Evolutionary conservation across 2,329 filamentous ascomycete genomes (phyloP), one percentile per base, ranked within the genome.

Genomic region (Colletotrichum lindemuthianum): DNA sequence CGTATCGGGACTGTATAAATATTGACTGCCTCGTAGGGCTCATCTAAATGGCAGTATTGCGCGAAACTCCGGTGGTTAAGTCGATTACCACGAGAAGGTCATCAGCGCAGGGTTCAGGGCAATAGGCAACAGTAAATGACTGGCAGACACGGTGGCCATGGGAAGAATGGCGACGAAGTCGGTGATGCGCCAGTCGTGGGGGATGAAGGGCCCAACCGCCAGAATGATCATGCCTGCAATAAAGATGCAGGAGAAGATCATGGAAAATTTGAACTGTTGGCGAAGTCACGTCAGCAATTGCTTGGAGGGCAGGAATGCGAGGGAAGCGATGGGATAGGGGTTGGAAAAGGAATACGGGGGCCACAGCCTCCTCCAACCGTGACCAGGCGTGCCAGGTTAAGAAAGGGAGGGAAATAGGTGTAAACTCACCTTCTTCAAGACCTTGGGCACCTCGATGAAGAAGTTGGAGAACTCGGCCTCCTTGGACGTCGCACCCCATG

Each of bases 401-500:
- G 24, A 4, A 24, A 56, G 47, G 39, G 51, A 75, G 43, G 73
- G 66, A 65, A 73, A 69, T 75, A 65, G 69, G 70, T 57, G 78
- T 72, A 73, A 70, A 76, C 90, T 87, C 77, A 93, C 92, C 73
- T 87, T 89, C 78, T 89, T 90, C 70, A 95, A 75, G 44, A 96
- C 91, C 74, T 90, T 91, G 39, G 90, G 90, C 15, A 94, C 86
- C 74, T 96, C 92, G 65, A 92, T 90, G 78, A 94, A 95, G 78
- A 96, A 96, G 76, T 92, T 91, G 33, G 90, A 90, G 72, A 90
- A 89, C 71, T 93, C 90, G 53, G 87, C 87, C 79, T 97, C 93
- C 79, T 96, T 96, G 44, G 89, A 86, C 0, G 93, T 96, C 1
- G 92, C 88, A 54, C 92, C 92, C 92, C 92, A 96, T 3, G 86